Evolutionary conservation across 495 filamentous ascomycete genomes (phyloP), one percentile per base, ranked within the genome.

Genomic region (Aspergillus ostianus): DNA sequence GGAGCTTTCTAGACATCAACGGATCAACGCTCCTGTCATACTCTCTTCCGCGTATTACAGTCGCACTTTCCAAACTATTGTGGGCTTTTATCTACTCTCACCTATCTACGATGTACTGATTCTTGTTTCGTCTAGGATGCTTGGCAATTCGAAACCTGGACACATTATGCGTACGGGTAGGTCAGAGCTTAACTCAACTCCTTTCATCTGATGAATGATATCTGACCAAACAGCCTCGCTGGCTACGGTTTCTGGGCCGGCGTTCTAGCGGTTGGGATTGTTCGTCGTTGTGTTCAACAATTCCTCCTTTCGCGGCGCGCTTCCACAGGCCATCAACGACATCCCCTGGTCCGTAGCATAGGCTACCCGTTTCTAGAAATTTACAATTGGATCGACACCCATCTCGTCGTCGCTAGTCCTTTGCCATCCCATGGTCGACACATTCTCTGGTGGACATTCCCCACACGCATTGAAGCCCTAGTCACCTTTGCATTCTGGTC

Each of bases 391-490:
- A 10, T 73, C 2, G 62, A 70, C 18, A 74, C 67, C 0, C 62
- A 79, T 61, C 53, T 81, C 10, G 64, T 74, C 8, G 58, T 74
- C 15, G 68, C 77, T 21, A 60, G 69, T 3, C 72, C 76, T 3
- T 56, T 75, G 13, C 64, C 64, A 41, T 65, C 63, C 27, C 55
- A 59, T 26, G 63, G 67, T n/a, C 64, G 71, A 36, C 19, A 61
- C 2, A 29, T 77, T 3, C 52, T 78, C 27, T 72, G 70, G 27
- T 78, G 67, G 60, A 74, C 70, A 2, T 72, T 79, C 57, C 73
- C 78, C 0, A 76, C 72, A 0, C 74, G 77, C 51, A 67, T 72
- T 0, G 77, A 81, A 32, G 67, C 68, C 1, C 53, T 83, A 3
- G 62, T 75, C 4, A 67, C 80, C 2, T 8, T 61, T 1, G 58